phyloP scores from a whole-genome alignment of 345 rosid genomes.

The Anacardium occidentale region DNA sequence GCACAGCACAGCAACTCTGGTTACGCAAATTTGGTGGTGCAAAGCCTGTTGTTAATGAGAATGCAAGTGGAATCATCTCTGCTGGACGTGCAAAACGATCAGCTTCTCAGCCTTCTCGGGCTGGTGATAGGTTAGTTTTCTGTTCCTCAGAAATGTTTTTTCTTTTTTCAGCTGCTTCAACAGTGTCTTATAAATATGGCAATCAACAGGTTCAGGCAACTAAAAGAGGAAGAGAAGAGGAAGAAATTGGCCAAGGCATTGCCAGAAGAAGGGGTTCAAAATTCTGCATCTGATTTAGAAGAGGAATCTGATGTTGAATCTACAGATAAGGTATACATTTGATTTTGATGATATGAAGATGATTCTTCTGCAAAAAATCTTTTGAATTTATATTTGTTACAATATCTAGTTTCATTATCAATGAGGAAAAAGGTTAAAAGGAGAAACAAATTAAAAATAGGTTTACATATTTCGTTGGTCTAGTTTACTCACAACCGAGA shows the following conservation, averaged over 20 bases:
- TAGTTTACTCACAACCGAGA: neutral
- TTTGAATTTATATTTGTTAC: slow-evolving; percentile 1
- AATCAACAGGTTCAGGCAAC: slow-evolving; percentile 65
- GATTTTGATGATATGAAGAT: slow-evolving; percentile 11
- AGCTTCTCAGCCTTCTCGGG: slow-evolving; percentile 59
- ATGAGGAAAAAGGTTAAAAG: neutral
- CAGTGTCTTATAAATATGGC: slow-evolving; percentile 20
- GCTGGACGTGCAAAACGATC: slow-evolving; percentile 95
- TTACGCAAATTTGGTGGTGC: slow-evolving; percentile 96
- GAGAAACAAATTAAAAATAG: neutral
- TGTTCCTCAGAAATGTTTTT: slow-evolving; percentile 9
- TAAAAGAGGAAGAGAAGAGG: slow-evolving; percentile 70
- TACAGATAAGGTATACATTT: slow-evolving; percentile 44
- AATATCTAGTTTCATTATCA: neutral
- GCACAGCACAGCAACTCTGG: slow-evolving; percentile 98
- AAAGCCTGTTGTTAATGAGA: slow-evolving; percentile 70
- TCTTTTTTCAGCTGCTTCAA: slow-evolving; percentile 9
- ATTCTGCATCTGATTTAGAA: slow-evolving; percentile 55
- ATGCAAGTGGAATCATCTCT: slow-evolving; percentile 79
- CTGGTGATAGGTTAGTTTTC: slow-evolving; percentile 65
- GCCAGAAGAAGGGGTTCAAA: slow-evolving; percentile 43
- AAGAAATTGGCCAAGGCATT: slow-evolving; percentile 56
- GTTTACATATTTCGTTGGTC: slow-evolving; percentile 6
- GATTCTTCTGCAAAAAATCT: neutral
- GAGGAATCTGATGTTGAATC: slow-evolving; percentile 58